These are phyloP conservation scores for Sophora flavescens DNA, from an alignment of 306 rosid genomes.

Conservation along the genomic window DNA sequence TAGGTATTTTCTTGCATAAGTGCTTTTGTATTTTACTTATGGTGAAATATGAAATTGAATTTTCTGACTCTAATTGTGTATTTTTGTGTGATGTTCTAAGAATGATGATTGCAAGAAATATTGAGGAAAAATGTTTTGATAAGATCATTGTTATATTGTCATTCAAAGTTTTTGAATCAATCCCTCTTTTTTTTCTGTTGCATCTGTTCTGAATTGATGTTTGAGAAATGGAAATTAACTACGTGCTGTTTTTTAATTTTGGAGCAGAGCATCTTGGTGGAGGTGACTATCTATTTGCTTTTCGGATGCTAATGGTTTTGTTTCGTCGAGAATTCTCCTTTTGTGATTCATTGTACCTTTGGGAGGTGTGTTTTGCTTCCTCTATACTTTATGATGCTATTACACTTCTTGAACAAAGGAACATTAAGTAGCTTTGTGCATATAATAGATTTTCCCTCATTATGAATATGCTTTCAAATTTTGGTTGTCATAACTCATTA, in stretches of 20 bases:
- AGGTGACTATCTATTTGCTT: conserved; percentile 94
- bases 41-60: conserved; percentile 34
- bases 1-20: conserved; percentile 66
- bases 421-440: conserved; percentile 17
- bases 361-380: conserved; percentile 79
- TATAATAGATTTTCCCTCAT: not conserved
- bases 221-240: conserved; percentile 44
- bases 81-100: conserved; percentile 22
- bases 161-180: conserved; percentile 28
- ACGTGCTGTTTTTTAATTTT: conserved; percentile 45
- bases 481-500: not conserved
- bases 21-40: conserved; percentile 37
- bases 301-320: conserved; percentile 99
- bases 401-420: conserved; percentile 4
- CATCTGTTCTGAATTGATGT: conserved; percentile 38
- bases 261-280: conserved; percentile 91
- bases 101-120: conserved; percentile 33
- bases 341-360: conserved; percentile 94
- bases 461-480: conserved; percentile 15
- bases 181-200: conserved; percentile 8
- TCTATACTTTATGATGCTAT: conserved; percentile 9
- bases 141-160: conserved; percentile 4
- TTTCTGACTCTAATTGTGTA: conserved; percentile 17
- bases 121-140: conserved; percentile 14
- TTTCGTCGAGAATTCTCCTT: conserved; percentile 99